A percentile compares a stretch with the other conserved stretches of the same genome.
Conservation (phyloP, 1,139 yeast species). For the Zygosaccharomyces pseudobailii region DNA sequence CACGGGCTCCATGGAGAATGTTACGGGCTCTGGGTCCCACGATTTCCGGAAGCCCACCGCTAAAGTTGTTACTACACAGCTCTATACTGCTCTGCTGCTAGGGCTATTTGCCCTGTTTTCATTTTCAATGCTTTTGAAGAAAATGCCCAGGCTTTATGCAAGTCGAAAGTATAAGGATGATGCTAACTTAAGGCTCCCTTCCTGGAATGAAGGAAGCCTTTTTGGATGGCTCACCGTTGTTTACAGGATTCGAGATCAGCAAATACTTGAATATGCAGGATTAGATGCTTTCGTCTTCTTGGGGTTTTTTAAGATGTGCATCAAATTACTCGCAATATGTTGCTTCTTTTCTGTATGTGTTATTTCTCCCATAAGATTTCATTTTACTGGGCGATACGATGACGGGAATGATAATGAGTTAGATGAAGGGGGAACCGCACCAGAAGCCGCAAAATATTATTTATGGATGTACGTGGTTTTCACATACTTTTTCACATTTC, state of each 20-base stretch:
- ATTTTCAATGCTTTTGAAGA: conserved; percentile 59
- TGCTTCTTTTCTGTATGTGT: conserved; percentile 53
- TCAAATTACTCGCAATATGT: conserved; percentile 49
- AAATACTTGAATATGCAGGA: conserved; percentile 84
- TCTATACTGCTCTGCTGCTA: conserved; percentile 54
- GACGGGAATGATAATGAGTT: conserved; percentile 36
- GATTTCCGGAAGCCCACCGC: conserved; percentile 42
- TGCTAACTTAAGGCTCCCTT: conserved; percentile 36
- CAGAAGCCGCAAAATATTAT: conserved; percentile 31
- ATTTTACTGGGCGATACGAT: conserved; percentile 57
- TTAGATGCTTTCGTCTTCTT: conserved; percentile 85
- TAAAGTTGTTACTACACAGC: conserved; percentile 45
- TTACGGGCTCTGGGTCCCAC: conserved; percentile 13
- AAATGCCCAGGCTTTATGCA: conserved; percentile 70
- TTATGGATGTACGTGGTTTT: conserved; percentile 82
- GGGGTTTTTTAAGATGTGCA: conserved; percentile 71
- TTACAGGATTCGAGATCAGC: conserved; percentile 61
- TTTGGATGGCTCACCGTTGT: conserved; percentile 79
- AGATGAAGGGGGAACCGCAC: conserved; percentile 12
- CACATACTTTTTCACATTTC: conserved; percentile 74
- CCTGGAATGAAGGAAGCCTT: conserved; percentile 47
- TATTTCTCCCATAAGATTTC: conserved; percentile 64
- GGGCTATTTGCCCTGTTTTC: conserved; percentile 62
- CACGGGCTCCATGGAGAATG: not conserved
- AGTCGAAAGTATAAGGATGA: conserved; percentile 41